phyloP scores from a whole-genome alignment of 192 early-diverging fungal genomes.

The Paraglomus brasilianum region DNA sequence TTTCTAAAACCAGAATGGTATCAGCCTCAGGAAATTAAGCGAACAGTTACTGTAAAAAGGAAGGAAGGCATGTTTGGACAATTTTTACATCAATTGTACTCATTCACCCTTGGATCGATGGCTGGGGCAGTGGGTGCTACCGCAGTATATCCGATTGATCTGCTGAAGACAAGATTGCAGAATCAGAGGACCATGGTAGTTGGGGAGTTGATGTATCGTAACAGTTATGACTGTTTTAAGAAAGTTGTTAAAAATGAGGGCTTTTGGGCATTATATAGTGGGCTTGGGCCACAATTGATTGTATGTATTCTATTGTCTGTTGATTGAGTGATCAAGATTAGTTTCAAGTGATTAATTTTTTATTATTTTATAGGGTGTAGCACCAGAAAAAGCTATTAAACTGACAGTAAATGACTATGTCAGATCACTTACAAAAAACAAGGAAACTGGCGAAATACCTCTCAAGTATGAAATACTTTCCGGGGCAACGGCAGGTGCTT shows the following conservation, averaged over 20 bases:
- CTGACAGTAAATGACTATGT: slow-evolving; percentile 95
- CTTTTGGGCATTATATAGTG: slow-evolving; percentile 85
- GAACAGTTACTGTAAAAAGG: slow-evolving; percentile 22
- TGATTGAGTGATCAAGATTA: neutral
- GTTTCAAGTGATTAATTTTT: neutral
- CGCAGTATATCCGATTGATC: slow-evolving; percentile 94
- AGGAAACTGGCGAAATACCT: slow-evolving; percentile 70
- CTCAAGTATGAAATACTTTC: slow-evolving; percentile 81
- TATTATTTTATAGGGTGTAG: slow-evolving; percentile 64
- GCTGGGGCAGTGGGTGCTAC: slow-evolving; percentile 94
- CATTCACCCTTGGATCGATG: slow-evolving; percentile 79
- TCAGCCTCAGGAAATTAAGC: slow-evolving; percentile 30
- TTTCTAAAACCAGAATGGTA: slow-evolving; percentile 58
- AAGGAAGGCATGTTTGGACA: slow-evolving; percentile 42
- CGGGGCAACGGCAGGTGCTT: slow-evolving; percentile 83
- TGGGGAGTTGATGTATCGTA: slow-evolving; percentile 91
- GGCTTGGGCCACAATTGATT: slow-evolving; percentile 89
- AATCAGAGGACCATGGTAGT: slow-evolving; percentile 91
- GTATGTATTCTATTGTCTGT: slow-evolving; percentile 39
- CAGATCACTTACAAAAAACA: slow-evolving; percentile 63
- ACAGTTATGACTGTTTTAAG: slow-evolving; percentile 93
- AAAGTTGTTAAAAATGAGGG: slow-evolving; percentile 94
- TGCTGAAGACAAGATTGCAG: slow-evolving; percentile 99
- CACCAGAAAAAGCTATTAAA: slow-evolving; percentile 98
- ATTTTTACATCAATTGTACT: slow-evolving; percentile 36